Evolutionary conservation across 176 grass and related monocot species (phyloP), one percentile per base, ranked within the genome.

Genomic region (Raddia guianensis): DNA sequence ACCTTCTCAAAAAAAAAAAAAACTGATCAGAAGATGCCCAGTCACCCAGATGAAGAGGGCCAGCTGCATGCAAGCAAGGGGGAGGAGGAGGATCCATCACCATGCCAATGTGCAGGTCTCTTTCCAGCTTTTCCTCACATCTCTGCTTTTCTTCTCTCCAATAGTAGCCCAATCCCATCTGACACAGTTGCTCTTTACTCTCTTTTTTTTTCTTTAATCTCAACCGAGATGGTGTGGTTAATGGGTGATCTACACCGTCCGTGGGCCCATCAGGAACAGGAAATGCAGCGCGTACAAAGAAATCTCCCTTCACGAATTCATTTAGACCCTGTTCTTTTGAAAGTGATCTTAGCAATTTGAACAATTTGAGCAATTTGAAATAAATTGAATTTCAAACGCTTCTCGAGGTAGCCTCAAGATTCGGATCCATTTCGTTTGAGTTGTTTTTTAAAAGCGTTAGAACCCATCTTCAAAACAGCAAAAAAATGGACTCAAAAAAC

Each of bases 181-280:
- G 66, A 65, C 79, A 83, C 48, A 84, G 19, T 64, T 44, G 9
- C 53, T 40, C 37, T 76, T 80, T 27, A 27, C 27, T 27, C 27
- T 27, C 27, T 27, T 1, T 27, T 1, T 27, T 49, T 46, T 46
- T 54, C 62, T 64, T 85, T 85, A 21, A 47, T 18, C 49, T 62
- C 37, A 58, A 80, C 15, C 19, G 63, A 71, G 11, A 27, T 1
- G 4, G 37, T 2, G 27, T 44, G 52, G 21, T 70, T 14, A 66
- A 84, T 89, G 86, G 74, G 42, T 62, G 86, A 74, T 79, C 58
- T 79, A 83, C 73, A 67, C 40, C n/a, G 11, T 15, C 44, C 19
- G 47, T 64, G 44, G 66, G 74, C 21, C 54, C 76, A 58, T 7
- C 5, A 33, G 13, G 47, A 74, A 8, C 0, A 27, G 37, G 61